These are phyloP conservation scores for Spathaspora gorwiae DNA, from an alignment of 805 yeast species.

Conservation along the genomic window DNA sequence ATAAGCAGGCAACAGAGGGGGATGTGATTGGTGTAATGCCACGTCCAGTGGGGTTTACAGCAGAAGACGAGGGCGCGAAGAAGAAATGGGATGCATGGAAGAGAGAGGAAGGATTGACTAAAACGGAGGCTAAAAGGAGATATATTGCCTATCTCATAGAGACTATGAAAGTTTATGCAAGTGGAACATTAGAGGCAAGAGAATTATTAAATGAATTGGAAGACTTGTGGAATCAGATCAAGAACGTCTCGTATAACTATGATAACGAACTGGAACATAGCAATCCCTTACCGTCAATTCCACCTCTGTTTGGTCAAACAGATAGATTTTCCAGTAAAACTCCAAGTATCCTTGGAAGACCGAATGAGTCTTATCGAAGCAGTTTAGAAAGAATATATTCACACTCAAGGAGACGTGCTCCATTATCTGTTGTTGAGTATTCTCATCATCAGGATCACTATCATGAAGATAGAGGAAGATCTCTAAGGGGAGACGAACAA, in stretches of 20 bases:
- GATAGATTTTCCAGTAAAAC: conserved; percentile 35
- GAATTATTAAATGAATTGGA: conserved; percentile 67
- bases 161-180: conserved; percentile 67
- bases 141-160: conserved; percentile 67
- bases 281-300: conserved; percentile 26
- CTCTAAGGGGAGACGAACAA: background rate
- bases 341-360: conserved; percentile 7
- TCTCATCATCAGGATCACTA: conserved; percentile 16
- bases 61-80: conserved; percentile 63
- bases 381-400: conserved; percentile 41
- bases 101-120: conserved; percentile 59
- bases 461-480: background rate
- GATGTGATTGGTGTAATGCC: conserved; percentile 66
- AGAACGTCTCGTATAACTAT: conserved; percentile 35
- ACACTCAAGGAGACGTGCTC: conserved; percentile 38
- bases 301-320: conserved; percentile 30
- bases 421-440: conserved; percentile 31
- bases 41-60: conserved; percentile 55
- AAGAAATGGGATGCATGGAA: conserved; percentile 88
- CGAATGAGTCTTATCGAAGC: conserved; percentile 24
- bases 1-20: conserved; percentile 89
- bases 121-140: conserved; percentile 67
- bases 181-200: conserved; percentile 61
- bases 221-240: conserved; percentile 69
- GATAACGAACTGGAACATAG: conserved; percentile 27